These are phyloP conservation scores for Cercospora nicotianae DNA, from an alignment of 2,329 filamentous ascomycete species.

Conservation along the genomic window DNA sequence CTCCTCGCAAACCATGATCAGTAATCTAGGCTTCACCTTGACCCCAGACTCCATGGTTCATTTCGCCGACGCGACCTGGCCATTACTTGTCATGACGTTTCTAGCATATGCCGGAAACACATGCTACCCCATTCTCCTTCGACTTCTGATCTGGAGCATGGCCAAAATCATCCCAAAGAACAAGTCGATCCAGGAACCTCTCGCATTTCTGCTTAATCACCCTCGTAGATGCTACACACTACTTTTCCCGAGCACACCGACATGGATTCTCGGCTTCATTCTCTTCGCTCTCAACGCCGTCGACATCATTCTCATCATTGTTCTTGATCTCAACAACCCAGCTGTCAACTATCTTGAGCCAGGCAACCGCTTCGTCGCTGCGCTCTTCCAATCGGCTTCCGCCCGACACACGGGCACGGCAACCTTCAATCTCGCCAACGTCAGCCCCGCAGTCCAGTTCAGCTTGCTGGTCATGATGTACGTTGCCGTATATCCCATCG, in stretches of 20 bases:
- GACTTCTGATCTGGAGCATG: conserved; percentile 59
- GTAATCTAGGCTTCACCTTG: conserved; percentile 57
- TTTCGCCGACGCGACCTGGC: conserved; percentile 17
- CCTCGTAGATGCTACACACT: conserved; percentile 64
- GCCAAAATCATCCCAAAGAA: conserved; percentile 29
- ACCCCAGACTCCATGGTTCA: conserved; percentile 56
- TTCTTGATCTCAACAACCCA: conserved; percentile 58
- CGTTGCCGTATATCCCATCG: conserved; percentile 61
- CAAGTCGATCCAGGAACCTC: conserved; percentile 46
- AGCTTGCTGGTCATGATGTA: conserved; percentile 67
- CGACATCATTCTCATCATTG: conserved; percentile 53
- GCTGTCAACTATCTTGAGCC: conserved; percentile 48
- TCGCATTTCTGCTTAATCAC: conserved; percentile 62
- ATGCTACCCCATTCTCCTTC: conserved; percentile 59
- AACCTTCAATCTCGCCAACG: conserved; percentile 35
- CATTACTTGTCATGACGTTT: conserved; percentile 41
- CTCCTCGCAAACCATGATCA: conserved; percentile 53
- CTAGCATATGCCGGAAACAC: conserved; percentile 55
- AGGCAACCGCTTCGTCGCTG: conserved; percentile 54
- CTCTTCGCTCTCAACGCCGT: conserved; percentile 55
- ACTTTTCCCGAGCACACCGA: conserved; percentile 60
- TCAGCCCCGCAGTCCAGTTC: conserved; percentile 50
- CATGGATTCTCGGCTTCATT: conserved; percentile 57
- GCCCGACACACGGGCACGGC: conserved; percentile 17
- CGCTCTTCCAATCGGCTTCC: conserved; percentile 57